Evolutionary conservation across 495 filamentous ascomycete genomes (phyloP).

Genomic region (Podospora pseudocomata): DNA sequence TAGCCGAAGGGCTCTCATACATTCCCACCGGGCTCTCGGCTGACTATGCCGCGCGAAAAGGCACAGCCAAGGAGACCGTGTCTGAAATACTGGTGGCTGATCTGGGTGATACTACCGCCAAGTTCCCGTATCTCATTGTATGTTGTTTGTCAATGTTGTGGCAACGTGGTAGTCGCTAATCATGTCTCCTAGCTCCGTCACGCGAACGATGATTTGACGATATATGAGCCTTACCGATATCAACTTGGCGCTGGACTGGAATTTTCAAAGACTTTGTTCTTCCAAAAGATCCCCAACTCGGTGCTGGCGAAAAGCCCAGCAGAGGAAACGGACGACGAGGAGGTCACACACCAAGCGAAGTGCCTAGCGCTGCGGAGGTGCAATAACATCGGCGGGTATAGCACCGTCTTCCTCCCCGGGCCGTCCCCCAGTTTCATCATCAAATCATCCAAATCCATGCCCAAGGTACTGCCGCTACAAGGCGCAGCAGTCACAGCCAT

Average conservation of each 20-base stretch:
- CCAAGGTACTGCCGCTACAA: constrained; percentile 68
- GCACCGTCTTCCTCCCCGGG: constrained; percentile 77
- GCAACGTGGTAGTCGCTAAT: constrained; percentile 10
- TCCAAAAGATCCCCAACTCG: constrained; percentile 68
- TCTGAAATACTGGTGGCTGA: constrained; percentile 78
- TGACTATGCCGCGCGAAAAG: constrained; percentile 64
- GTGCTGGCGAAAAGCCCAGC: constrained; percentile 53
- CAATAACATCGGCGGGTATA: constrained; percentile 67
- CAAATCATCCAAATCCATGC: constrained; percentile 68
- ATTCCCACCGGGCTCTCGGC: constrained; percentile 71
- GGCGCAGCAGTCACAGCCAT: constrained; percentile 62
- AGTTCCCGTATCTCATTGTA: constrained; percentile 78
- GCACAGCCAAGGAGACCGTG: constrained; percentile 64
- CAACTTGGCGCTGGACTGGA: constrained; percentile 25
- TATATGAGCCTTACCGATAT: constrained; percentile 75
- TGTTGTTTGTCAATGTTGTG: not conserved
- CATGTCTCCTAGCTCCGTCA: constrained; percentile 60
- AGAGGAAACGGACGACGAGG: constrained; percentile 35
- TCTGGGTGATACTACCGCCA: constrained; percentile 67
- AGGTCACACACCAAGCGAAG: constrained; percentile 39
- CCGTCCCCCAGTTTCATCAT: constrained; percentile 73
- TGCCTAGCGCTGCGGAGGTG: constrained; percentile 58
- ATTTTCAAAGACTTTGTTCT: constrained; percentile 56
- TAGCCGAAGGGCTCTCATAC: constrained; percentile 68
- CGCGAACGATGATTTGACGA: constrained; percentile 71